A percentile compares a stretch with the other conserved stretches of the same genome.
Conservation (phyloP, 2,329 filamentous ascomycete genomes). For the Paracoccidioides brasiliensis region DNA sequence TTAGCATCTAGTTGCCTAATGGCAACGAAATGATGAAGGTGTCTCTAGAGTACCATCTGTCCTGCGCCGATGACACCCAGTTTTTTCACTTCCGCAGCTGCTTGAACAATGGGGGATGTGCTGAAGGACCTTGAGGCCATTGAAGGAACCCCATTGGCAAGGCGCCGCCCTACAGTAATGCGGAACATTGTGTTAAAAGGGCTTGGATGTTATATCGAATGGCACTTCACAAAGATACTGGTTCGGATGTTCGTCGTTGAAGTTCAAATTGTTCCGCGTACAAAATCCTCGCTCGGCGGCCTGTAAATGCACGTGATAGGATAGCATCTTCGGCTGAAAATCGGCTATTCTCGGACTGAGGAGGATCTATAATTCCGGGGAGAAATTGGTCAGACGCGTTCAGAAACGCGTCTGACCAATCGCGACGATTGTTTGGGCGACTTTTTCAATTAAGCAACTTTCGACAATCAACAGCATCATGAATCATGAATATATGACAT, state of each 20-base stretch:
- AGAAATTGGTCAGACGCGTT: slow-evolving; percentile 11
- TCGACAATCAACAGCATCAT: neutral
- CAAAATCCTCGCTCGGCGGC: neutral
- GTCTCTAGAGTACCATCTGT: slow-evolving; percentile 61
- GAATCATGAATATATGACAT: neutral
- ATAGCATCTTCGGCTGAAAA: neutral
- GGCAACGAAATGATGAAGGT: neutral
- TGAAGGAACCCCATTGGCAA: slow-evolving; percentile 22
- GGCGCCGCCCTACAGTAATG: slow-evolving; percentile 20
- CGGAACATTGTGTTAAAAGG: slow-evolving; percentile 20
- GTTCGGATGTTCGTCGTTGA: neutral
- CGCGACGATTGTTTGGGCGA: slow-evolving; percentile 10
- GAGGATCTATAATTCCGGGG: neutral
- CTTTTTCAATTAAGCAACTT: neutral
- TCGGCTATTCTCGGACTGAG: neutral
- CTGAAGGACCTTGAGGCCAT: slow-evolving; percentile 50
- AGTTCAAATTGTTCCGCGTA: neutral
- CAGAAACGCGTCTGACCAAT: slow-evolving; percentile 16
- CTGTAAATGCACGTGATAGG: neutral
- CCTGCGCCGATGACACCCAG: slow-evolving; percentile 88
- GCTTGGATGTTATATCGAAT: neutral
- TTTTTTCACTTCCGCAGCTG: slow-evolving; percentile 58
- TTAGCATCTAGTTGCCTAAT: neutral
- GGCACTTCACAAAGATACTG: neutral
- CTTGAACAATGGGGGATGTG: slow-evolving; percentile 46